phyloP scores from a whole-genome alignment of 768 basidiomycete genomes.

The Naganishia kalamii region DNA sequence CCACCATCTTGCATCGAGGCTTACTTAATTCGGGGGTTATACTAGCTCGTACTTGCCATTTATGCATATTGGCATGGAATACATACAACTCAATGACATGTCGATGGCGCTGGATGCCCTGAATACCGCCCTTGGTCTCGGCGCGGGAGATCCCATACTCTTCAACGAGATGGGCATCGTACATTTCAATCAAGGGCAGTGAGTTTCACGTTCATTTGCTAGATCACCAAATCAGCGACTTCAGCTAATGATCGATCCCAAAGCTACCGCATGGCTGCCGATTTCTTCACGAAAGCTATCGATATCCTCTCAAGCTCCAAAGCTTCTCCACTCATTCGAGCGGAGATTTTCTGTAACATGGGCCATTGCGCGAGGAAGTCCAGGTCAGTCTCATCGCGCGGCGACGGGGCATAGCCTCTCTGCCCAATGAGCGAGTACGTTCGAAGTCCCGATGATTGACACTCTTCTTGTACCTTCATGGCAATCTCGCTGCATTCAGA shows the following conservation, averaged over 20 bases:
- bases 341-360: slow-evolving; percentile 82
- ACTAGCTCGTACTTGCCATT: slow-evolving; percentile 89
- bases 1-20: neutral
- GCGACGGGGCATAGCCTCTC: too few relatives aligned
- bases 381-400: slow-evolving; percentile 52
- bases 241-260: neutral
- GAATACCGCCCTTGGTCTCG: slow-evolving; percentile 68
- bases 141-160: slow-evolving; percentile 79
- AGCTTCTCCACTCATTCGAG: slow-evolving; percentile 76
- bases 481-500: slow-evolving; percentile 30
- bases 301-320: slow-evolving; percentile 56
- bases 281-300: neutral
- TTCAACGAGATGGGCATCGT: slow-evolving; percentile 90
- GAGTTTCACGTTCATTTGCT: slow-evolving; percentile 18
- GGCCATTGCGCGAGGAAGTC: slow-evolving; percentile 81
- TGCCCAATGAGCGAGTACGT: too few relatives aligned
- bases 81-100: slow-evolving; percentile 79
- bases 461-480: neutral
- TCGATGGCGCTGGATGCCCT: slow-evolving; percentile 80
- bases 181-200: slow-evolving; percentile 81
- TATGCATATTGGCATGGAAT: slow-evolving; percentile 97
- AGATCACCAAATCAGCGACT: too few relatives aligned
- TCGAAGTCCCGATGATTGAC: neutral
- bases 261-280: slow-evolving; percentile 63
- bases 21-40: neutral